A percentile compares a stretch with the other conserved stretches of the same genome.
These are phyloP conservation scores for Thelephora terrestris DNA, from an alignment of 1,284 basidiomycete species.

Conservation along the genomic window DNA sequence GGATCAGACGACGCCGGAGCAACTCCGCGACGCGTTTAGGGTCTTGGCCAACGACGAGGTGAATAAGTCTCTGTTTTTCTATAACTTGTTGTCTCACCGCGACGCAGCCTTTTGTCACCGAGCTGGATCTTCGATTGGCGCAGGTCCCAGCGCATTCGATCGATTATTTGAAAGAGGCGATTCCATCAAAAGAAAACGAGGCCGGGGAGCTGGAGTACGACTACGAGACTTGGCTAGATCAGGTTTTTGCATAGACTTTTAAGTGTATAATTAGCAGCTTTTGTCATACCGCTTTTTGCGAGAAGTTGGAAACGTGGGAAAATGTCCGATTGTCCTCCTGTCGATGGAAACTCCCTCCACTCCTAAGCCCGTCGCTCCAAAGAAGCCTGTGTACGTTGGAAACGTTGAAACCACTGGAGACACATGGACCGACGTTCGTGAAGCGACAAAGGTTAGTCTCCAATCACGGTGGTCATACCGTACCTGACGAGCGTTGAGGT, in stretches of 20 bases:
- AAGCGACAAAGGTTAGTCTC: conserved; percentile 32
- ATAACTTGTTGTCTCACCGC: conserved; percentile 5
- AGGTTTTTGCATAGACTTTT: conserved; percentile 50
- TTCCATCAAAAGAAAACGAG: conserved; percentile 47
- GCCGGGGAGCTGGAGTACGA: conserved; percentile 62
- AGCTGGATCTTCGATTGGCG: conserved; percentile 86
- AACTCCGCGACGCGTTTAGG: conserved; percentile 89
- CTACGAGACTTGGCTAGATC: conserved; percentile 70
- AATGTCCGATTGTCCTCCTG: neutral
- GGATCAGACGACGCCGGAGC: conserved; percentile 89
- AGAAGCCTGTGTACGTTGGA: conserved; percentile 22
- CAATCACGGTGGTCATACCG: neutral
- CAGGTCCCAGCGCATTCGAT: conserved; percentile 72
- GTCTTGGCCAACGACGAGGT: conserved; percentile 90
- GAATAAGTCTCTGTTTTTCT: conserved; percentile 12
- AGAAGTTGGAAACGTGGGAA: neutral
- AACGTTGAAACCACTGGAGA: conserved; percentile 34
- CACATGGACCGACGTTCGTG: conserved; percentile 31
- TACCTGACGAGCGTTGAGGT: conserved; percentile 16
- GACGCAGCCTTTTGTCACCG: conserved; percentile 81
- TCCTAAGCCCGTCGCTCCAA: conserved; percentile 7
- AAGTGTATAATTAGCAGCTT: neutral
- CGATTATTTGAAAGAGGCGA: conserved; percentile 73
- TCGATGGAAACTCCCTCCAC: conserved; percentile 2
- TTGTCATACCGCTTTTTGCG: neutral